These are phyloP conservation scores for Plasmodium sp. DNA, from an alignment of 169 alveolate species.

Conservation along the genomic window DNA sequence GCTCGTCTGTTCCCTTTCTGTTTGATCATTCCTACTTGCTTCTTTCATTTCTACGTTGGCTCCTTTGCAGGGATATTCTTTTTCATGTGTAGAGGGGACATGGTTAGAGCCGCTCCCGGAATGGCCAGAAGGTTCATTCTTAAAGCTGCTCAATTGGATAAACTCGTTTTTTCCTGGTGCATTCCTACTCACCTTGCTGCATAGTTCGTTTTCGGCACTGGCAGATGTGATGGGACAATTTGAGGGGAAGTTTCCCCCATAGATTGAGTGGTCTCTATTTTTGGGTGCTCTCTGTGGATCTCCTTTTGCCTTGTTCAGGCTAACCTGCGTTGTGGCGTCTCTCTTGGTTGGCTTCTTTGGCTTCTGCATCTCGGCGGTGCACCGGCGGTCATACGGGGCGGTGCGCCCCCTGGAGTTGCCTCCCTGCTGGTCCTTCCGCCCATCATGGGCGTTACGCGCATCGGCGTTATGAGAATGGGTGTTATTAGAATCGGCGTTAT, in stretches of 20 bases:
- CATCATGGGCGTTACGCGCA: not conserved
- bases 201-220: not conserved
- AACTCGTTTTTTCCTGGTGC: not conserved
- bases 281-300: not conserved
- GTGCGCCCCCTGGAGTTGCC: not conserved
- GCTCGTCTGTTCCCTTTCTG: not conserved
- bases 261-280: not conserved
- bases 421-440: not conserved
- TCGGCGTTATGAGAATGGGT: no score
- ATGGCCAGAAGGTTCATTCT: not conserved
- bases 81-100: not conserved
- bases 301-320: not conserved
- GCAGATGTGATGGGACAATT: not conserved
- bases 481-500: no score
- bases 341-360: not conserved
- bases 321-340: not conserved
- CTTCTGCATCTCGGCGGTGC: not conserved
- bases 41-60: not conserved
- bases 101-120: not conserved
- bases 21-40: not conserved
- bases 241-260: not conserved
- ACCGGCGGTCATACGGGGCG: not conserved
- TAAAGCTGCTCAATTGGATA: not conserved
- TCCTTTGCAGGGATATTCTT: not conserved
- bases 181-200: not conserved